Evolutionary conservation across 2,329 filamentous ascomycete species (phyloP), one percentile per base, ranked within the genome.

Genomic region (Cladosporium colombiae): DNA sequence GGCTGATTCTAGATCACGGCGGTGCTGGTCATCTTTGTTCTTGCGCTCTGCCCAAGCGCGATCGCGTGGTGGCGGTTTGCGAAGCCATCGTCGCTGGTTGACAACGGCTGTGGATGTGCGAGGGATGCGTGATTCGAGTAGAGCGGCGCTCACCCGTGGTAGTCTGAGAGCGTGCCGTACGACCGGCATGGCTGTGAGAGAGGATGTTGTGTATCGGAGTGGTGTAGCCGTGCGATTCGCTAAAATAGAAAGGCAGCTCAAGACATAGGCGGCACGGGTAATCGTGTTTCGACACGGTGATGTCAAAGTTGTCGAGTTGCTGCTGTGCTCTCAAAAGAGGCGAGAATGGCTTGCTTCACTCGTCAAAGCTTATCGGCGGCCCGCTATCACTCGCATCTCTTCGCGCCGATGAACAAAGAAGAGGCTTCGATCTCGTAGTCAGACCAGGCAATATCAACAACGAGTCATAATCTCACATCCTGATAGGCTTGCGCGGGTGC

Each of bases 61-160:
- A 37, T 52, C 33, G 68, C 65, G 66, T 62, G 64, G 68, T 62
- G 64, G 65, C 35, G 69, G 67, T 57, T 66, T 70, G 16, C 37
- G 62, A 52, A 68, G 62, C 66, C 68, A 68, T 68, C 66, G 44
- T 69, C 67, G 65, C 62, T 70, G 68, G 44, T 33, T 33, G 35
- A 37, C 50, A 33, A 63, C 56, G 27, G 56, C 55, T 37, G 40
- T 33, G 16, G 61, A 31, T 56, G 61, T 55, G 44, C 61, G 50
- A 21, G 61, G 61, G 25, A 44, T n/a, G 37, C 61, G 61, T 6
- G 50, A 35, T 23, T 56, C 61, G 6, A 55, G 33, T 4, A 65
- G 64, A 21, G 59, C n/a, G 27, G 55, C 13, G 25, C 25, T 62
- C 44, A 63, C 65, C 66, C 68, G 64, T 13, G 68, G 66, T 2